Base-by-base conservation (phyloP, 1,139 yeast genomes). In the Debaryomyces psychrophilus region DNA sequence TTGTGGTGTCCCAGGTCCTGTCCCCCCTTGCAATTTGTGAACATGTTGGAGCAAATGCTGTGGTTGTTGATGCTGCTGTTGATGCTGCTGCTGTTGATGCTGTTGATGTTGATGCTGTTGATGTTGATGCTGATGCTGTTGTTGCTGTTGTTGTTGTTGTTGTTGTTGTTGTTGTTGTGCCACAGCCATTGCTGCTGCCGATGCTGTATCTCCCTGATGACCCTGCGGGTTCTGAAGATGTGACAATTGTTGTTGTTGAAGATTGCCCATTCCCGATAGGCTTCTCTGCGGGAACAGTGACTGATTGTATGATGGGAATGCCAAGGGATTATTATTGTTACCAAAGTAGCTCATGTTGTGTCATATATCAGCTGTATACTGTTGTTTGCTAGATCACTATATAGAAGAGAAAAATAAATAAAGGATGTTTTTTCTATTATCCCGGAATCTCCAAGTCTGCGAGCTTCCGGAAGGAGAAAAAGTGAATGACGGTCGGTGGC, bases 251-350 rank as follows among this genome's bases (percentile, higher is more conserved):
- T 39, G 44, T 35, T 51, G 58, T 31, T 52, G 51, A 22, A 57
- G 39, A 31, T 45, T 41, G 4, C 52, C 43, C 34, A 59, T 41
- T 23, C 48, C 48, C 9, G 46, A 36, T 14, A 53, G 31, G 36
- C 45, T 42, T 45, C 58, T 38, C 39, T 51, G 57, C 37, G 53
- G 56, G 27, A 56, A 33, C 15, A 41, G 49, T 22, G 48, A 47
- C 44, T 54, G 63, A 46, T 53, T 58, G 43, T 60, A 62, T 12
- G 64, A 55, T 8, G 66, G 60, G 47, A 60, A 62, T 18, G 64
- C 43, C 35, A 62, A 51, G 17, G 59, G 55, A 45, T 54, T 57
- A 34, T 44, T 50, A 14, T 50, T 50, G 28, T 44, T 47, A 31
- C 51, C 47, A 45, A 49, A 60, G 43, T 55, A 57, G 41, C 61